Percentiles rank a stretch among this genome's conserved stretches.
Conservation (phyloP, 2,329 filamentous ascomycete genomes). For the Phaeosphaeriaceae sp. region DNA sequence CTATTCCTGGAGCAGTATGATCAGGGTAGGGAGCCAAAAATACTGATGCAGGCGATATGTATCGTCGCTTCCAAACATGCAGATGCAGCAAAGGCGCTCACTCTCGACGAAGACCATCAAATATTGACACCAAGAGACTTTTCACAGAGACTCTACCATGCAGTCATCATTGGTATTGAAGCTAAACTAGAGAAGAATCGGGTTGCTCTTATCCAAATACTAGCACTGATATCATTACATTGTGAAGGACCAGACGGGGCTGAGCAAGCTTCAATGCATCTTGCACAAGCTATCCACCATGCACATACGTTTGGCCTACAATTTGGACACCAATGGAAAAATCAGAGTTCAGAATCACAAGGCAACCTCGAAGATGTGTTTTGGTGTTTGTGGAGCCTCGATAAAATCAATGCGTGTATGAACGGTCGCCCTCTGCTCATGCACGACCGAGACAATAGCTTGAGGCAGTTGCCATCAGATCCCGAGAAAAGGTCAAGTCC, state of each 20-base stretch:
- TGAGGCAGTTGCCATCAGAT: constrained; percentile 50
- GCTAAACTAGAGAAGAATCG: constrained; percentile 53
- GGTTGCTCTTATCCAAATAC: constrained; percentile 54
- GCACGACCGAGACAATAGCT: constrained; percentile 55
- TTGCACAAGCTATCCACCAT: constrained; percentile 58
- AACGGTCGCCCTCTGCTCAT: constrained; percentile 57
- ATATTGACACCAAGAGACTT: constrained; percentile 52
- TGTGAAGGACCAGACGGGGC: constrained; percentile 56
- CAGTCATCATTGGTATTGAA: constrained; percentile 50
- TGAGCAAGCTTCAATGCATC: constrained; percentile 55
- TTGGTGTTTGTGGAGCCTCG: constrained; percentile 58
- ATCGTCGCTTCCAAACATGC: constrained; percentile 57
- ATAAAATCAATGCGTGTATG: constrained; percentile 56
- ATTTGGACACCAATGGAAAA: constrained; percentile 50
- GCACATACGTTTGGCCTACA: constrained; percentile 58
- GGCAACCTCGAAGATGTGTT: constrained; percentile 55
- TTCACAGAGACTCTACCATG: constrained; percentile 52
- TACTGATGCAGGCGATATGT: constrained; percentile 55
- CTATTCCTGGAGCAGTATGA: constrained; percentile 49
- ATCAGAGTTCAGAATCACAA: constrained; percentile 46
- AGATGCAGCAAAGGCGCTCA: constrained; percentile 49
- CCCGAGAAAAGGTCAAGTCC: constrained; percentile 54
- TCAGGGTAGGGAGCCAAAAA: constrained; percentile 45
- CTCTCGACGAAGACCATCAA: constrained; percentile 43
- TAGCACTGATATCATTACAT: constrained; percentile 56